Base-by-base conservation (phyloP, 768 basidiomycete species). In the Pisolithus marmoratus region DNA sequence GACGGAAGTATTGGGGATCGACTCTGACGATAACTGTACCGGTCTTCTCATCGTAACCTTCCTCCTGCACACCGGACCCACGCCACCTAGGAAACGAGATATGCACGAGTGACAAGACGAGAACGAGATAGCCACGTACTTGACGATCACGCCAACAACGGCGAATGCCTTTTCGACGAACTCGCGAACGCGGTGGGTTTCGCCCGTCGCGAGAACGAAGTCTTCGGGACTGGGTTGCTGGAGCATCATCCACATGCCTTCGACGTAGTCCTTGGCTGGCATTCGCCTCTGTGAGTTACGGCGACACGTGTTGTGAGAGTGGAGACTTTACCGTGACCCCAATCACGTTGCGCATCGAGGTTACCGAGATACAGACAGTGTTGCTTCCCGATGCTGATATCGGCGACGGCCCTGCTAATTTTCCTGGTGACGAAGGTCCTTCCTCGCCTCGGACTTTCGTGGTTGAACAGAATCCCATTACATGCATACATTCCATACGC, bases 231-330 rank as follows among this genome's bases (percentile, higher is more conserved):
- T 54, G 7, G 84, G 75, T 69, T 95, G 92, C 69, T 98, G 94
- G 42, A 97, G 83, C 83, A 98, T 93, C 63, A 79, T 78, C 93
- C 94, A 96, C 94, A 96, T 96, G 38, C 94, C 94, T 71, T 97
- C 94, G 9, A 96, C 87, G 66, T 95, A 96, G 67, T 92, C 89
- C 54, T 81, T 83, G 46, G 88, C 88, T 90, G 54, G 20, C n/a
- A 36, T 47, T 46, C 20, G n/a, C 7, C 12, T 19, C 19, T 17
- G n/a, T 26, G 38, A 17, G 38, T 20, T 41, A 48, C 42, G 44
- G 24, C 46, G 31, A 62, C 46, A 63, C 48, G 43, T 15, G 47
- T 19, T 8, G 23, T n/a, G 14, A 31, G 19, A 22, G 46, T 29
- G 17, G 38, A 48, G 31, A 38, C 70, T 81, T 48, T 53, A 90